Evolutionary conservation across 345 rosid genomes (phyloP).

Genomic region (Cardiospermum halicacabum): DNA sequence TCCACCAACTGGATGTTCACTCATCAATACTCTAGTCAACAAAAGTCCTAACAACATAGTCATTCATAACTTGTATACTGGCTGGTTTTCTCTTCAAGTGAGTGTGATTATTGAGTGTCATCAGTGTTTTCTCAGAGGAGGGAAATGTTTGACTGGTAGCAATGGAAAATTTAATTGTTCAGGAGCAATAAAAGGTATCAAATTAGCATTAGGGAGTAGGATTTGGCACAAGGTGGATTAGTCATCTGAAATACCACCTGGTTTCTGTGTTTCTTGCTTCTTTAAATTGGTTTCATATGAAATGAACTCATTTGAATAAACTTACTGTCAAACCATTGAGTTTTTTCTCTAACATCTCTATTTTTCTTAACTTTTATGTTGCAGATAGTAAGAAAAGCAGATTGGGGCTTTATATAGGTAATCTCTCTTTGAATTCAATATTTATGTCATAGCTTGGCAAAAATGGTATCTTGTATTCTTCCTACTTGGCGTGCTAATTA

Average conservation of each 20-base stretch:
- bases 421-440: not conserved
- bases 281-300: too few species aligned
- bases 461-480: not conserved
- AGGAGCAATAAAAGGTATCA: not conserved
- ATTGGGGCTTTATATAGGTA: not conserved
- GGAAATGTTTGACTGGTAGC: not conserved
- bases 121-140: conserved; percentile 10
- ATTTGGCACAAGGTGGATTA: not conserved
- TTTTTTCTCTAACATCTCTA: not conserved
- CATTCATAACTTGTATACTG: not conserved
- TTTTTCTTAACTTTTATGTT: too few species aligned
- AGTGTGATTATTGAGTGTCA: not conserved
- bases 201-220: not conserved
- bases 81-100: not conserved
- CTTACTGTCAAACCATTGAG: not conserved
- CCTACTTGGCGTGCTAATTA: not conserved
- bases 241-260: not conserved
- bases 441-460: not conserved
- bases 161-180: not conserved
- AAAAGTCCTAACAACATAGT: not conserved
- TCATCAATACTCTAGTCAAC: conserved; percentile 16
- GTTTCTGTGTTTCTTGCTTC: not conserved
- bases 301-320: too few species aligned
- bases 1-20: conserved; percentile 22
- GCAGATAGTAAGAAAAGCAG: too few species aligned